phyloP scores from a whole-genome alignment of 352 stramenopile species.

The Phytopythium vexans region DNA sequence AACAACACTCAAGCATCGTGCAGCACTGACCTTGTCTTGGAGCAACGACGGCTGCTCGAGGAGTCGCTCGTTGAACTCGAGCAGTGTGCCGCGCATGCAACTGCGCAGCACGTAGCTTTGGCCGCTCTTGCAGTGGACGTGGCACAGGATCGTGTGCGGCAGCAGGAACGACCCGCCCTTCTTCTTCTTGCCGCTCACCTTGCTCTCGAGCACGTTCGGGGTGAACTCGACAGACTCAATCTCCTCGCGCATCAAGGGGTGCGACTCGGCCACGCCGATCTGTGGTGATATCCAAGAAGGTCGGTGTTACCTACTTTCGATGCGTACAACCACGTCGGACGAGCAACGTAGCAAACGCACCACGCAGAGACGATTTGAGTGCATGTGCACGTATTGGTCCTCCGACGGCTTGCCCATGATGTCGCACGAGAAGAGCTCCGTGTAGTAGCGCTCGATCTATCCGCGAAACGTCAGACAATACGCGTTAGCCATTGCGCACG shows the following conservation, averaged over 20 bases:
- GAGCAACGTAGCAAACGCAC: conserved; percentile 10
- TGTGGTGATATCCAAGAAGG: conserved; percentile 1
- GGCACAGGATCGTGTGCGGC: conserved; percentile 60
- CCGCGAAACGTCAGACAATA: background rate
- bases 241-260: conserved; percentile 63
- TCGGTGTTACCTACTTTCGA: background rate
- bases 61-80: conserved; percentile 78
- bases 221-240: conserved; percentile 66
- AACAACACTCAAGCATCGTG: background rate
- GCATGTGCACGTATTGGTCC: conserved; percentile 89
- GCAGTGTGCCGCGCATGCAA: conserved; percentile 75
- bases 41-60: conserved; percentile 54
- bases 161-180: conserved; percentile 76
- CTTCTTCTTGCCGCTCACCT: conserved; percentile 86
- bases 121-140: conserved; percentile 66
- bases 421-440: conserved; percentile 78
- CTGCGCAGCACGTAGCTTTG: conserved; percentile 61
- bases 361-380: conserved; percentile 86
- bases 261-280: conserved; percentile 60
- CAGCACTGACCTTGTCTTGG: conserved; percentile 35
- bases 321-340: no score
- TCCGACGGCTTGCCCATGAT: conserved; percentile 62
- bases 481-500: background rate
- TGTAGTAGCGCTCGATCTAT: conserved; percentile 87
- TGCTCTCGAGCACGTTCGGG: conserved; percentile 57